Evolutionary conservation across 1,284 basidiomycete genomes (phyloP), one percentile per base, ranked within the genome.

Genomic region (Thelephora terrestris): DNA sequence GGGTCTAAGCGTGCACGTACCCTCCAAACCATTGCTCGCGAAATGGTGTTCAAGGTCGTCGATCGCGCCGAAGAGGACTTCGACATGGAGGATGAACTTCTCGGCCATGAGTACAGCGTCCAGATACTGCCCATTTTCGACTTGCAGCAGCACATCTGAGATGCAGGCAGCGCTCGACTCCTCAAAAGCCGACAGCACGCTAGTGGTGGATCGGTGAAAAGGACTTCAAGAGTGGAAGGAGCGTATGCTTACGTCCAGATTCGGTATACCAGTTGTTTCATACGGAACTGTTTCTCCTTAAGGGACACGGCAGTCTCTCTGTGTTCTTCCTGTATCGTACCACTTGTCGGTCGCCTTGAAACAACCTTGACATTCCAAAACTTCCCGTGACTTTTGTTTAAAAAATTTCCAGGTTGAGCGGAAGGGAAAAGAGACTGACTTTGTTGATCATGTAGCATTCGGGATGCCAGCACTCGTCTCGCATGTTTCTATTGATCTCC

Each of bases 361-460:
- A 85, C 87, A 5, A 99, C 85, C 67, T 97, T 96, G 66, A 98
- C 94, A 64, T 98, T 98, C 95, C 95, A 99, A 65, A 99, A 98
- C 89, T 94, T 63, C 7, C 7, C 12, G 9, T 14, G 9, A 14
- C 6, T 32, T 32, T 7, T 3, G 14, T 10, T 32, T 14, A 32
- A 12, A 27, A 6, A 10, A 32, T 32, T 32, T 32, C 29, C 25
- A 21, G 38, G 40, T 35, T 7, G 43, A n/a, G 29, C 17, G n/a
- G 29, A 21, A 32, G 12, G 5, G 29, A 14, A 6, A 32, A 14
- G 29, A 32, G 9, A 58, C 73, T 49, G 51, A 91, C 91, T 76
- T 96, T 98, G 70, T 98, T 95, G 59, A 99, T 98, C 94, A 99
- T 98, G 68, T 99, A 98, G 67, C 95, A 99, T 68, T 99, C 95